Evolutionary conservation across 2,329 filamentous ascomycete genomes (phyloP).

Genomic region (Xylariomycetidae sp.): DNA sequence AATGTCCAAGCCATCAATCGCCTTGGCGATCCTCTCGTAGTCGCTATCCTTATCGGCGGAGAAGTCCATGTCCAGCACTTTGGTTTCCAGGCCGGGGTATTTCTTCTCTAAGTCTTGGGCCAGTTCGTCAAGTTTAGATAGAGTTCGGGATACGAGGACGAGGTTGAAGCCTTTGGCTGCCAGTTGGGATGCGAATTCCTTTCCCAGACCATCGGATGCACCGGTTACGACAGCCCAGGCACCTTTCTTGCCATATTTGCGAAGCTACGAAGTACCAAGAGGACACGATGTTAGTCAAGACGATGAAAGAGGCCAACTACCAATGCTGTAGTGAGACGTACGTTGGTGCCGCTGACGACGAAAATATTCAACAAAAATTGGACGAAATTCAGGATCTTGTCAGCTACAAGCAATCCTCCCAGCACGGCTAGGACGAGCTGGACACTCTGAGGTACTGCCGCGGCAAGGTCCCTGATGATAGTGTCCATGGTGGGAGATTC

Average conservation of each 20-base stretch:
- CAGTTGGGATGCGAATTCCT: constrained; percentile 89
- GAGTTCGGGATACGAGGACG: constrained; percentile 90
- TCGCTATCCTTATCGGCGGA: constrained; percentile 72
- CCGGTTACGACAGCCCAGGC: constrained; percentile 94
- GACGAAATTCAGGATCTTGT: constrained; percentile 53
- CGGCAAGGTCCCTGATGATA: constrained; percentile 29
- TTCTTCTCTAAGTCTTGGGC: constrained; percentile 70
- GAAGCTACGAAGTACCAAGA: constrained; percentile 62
- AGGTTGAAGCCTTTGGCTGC: constrained; percentile 91
- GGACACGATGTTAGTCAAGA: no score
- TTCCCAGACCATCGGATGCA: constrained; percentile 93
- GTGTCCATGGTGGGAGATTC: background rate
- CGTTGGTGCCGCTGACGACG: constrained; percentile 59
- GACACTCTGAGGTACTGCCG: constrained; percentile 38
- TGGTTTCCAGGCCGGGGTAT: constrained; percentile 65
- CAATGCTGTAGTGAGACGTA: no score
- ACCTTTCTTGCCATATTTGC: constrained; percentile 84
- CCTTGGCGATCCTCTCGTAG: constrained; percentile 66
- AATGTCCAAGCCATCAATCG: constrained; percentile 71
- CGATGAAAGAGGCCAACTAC: no score
- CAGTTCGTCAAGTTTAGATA: constrained; percentile 79
- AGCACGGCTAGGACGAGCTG: constrained; percentile 46
- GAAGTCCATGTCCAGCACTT: constrained; percentile 89
- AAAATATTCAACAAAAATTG: constrained; percentile 64
- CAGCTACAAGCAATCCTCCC: constrained; percentile 55